phyloP scores from a whole-genome alignment of 352 stramenopile species.

The Globisporangium mamillatum region DNA sequence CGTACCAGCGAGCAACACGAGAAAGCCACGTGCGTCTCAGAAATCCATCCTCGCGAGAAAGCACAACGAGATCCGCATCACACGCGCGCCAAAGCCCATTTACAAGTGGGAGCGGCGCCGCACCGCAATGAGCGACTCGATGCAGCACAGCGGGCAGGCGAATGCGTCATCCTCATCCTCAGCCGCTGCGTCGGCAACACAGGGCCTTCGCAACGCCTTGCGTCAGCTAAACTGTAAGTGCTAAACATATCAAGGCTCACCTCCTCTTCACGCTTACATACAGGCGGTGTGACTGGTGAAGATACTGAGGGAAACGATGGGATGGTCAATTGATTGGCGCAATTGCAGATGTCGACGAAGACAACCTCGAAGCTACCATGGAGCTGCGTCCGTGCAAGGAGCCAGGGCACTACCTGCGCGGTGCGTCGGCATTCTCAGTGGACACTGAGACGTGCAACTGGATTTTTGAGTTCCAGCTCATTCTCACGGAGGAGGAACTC shows the following conservation, averaged over 20 bases:
- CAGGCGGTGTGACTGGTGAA: too few relatives aligned
- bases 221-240: conserved; percentile 2
- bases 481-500: conserved; percentile 58
- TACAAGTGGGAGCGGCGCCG: conserved; percentile 56
- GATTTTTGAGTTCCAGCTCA: conserved; percentile 53
- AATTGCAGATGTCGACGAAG: conserved; percentile 30
- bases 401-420: conserved; percentile 51
- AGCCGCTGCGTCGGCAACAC: neutral
- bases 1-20: neutral
- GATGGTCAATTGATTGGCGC: neutral
- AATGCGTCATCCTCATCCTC: neutral
- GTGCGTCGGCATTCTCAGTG: conserved; percentile 23
- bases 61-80: conserved; percentile 36
- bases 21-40: conserved; percentile 24
- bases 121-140: neutral
- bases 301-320: neutral
- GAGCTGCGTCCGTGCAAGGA: conserved; percentile 42
- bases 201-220: conserved; percentile 1
- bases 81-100: conserved; percentile 41
- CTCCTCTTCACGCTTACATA: too few relatives aligned
- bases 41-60: conserved; percentile 18
- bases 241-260: neutral
- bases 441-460: neutral
- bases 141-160: neutral
- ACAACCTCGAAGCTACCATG: conserved; percentile 41